phyloP scores from a whole-genome alignment of 768 basidiomycete genomes.

The Russula sp. region DNA sequence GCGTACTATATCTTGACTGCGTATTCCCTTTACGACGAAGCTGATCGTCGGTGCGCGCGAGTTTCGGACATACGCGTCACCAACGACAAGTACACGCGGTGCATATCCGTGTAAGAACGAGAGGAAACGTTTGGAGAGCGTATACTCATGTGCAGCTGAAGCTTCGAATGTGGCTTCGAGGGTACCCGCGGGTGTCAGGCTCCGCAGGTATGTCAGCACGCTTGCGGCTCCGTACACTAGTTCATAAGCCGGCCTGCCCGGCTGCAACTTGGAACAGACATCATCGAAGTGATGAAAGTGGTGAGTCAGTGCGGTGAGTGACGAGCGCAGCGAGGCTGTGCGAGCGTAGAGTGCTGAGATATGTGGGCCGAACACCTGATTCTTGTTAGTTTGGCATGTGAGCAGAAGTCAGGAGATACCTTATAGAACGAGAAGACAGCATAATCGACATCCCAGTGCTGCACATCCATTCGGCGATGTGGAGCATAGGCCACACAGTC shows the following conservation, averaged over 20 bases:
- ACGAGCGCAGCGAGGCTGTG: constrained; percentile 39
- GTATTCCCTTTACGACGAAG: constrained; percentile 61
- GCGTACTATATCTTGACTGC: constrained; percentile 57
- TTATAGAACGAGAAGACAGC: constrained; percentile 72
- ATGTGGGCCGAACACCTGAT: constrained; percentile 70
- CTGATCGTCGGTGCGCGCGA: constrained; percentile 61
- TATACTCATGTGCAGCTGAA: constrained; percentile 58
- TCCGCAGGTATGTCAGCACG: constrained; percentile 56
- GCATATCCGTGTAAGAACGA: constrained; percentile 46
- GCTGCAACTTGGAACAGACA: constrained; percentile 57
- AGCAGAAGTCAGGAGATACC: constrained; percentile 33
- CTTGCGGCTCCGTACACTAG: constrained; percentile 54
- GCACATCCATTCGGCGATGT: constrained; percentile 64
- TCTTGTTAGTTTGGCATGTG: background rate
- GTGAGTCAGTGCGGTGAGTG: constrained; percentile 56
- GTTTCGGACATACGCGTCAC: constrained; percentile 41
- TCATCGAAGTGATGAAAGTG: constrained; percentile 54
- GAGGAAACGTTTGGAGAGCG: constrained; percentile 48
- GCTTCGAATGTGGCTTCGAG: constrained; percentile 49
- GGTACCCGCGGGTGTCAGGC: constrained; percentile 41
- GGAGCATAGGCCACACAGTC: constrained; percentile 81
- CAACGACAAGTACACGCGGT: constrained; percentile 58
- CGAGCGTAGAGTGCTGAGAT: constrained; percentile 62
- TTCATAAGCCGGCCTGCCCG: constrained; percentile 74
- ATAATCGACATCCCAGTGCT: constrained; percentile 73